Base-by-base conservation (phyloP, 768 basidiomycete genomes). In the Lentinula boryana region DNA sequence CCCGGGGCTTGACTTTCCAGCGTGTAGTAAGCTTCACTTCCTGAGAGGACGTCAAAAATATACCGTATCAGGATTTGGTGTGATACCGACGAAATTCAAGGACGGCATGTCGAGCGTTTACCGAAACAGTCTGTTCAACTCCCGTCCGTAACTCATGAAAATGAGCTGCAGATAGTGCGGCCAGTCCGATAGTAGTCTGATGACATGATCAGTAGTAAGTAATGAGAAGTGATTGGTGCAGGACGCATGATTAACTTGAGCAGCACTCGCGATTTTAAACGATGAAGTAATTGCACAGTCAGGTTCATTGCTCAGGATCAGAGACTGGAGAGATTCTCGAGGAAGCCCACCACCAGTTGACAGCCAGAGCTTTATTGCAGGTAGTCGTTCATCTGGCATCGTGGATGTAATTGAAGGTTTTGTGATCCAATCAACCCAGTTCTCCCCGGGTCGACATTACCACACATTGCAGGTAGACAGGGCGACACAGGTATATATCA, bases 71-170 rank as follows among this genome's bases (percentile, higher is more conserved):
- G 13, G 36, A 8, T 13, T 38, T 38, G 36, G 5, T n/a, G 51
- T 15, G 53, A 33, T 9, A 71, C 79, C 64, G 49, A 82, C 84
- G 79, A 65, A 82, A 85, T 44, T 81, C 78, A 21, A 86, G 72
- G 8, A 75, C 75, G 4, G 85, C 84, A 68, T 87, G 84, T 23
- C 84, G 72, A 7, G 80, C 81, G 60, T 84, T 75, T 0, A 86
- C 82, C 4, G 68, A 64, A 1, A 86, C 84, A 15, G 74, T 70
- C 66, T 83, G 83, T 59, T 74, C 68, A 1, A 75, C 60, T 0
- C 80, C 78, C 1, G 82, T 81, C 46, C 78, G 70, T 16, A 84
- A 68, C 21, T 68, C 67, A 66, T 84, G 75, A 16, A 86, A 70
- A 51, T 81, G 72, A 15, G 82, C 80, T 4, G 84, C 79, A 23